phyloP scores from a whole-genome alignment of 2,329 filamentous ascomycete genomes.

The Sporothrix variecibatus region DNA sequence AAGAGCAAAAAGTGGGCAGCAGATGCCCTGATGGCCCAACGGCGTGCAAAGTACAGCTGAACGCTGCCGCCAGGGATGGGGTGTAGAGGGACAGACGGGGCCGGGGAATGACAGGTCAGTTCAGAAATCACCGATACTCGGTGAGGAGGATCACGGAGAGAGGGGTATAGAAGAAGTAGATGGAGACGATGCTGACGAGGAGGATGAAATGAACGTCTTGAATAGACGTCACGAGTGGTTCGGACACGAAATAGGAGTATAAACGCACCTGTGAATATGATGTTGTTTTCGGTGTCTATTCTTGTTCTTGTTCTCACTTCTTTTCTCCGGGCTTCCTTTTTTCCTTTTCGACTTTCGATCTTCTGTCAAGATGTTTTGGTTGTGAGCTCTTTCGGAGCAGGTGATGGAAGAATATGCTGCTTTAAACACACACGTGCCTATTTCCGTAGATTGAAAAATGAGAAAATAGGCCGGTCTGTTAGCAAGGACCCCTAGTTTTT shows the following conservation, averaged over 20 bases:
- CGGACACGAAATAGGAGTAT: too few species aligned
- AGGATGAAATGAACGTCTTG: not conserved
- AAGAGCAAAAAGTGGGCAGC: not conserved
- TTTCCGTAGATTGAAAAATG: not conserved
- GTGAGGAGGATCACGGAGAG: not conserved
- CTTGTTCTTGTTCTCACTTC: not conserved
- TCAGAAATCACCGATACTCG: not conserved
- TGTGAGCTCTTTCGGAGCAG: not conserved
- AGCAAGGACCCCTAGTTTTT: not conserved
- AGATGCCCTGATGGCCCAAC: not conserved
- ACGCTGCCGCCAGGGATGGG: constrained; percentile 27
- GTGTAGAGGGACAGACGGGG: not conserved
- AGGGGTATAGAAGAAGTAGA: not conserved
- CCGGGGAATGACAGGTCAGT: not conserved
- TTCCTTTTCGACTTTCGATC: not conserved
- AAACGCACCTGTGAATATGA: not conserved
- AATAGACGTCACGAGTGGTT: not conserved
- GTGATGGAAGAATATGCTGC: not conserved
- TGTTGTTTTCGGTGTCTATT: not conserved
- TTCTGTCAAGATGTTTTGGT: not conserved
- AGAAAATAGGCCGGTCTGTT: not conserved
- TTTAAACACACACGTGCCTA: not conserved
- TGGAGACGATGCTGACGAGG: not conserved
- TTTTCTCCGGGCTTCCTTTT: not conserved
- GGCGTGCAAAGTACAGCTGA: constrained; percentile 27